Base-by-base conservation (phyloP, 108 stramenopile species). In the Nitzschia sp. region DNA sequence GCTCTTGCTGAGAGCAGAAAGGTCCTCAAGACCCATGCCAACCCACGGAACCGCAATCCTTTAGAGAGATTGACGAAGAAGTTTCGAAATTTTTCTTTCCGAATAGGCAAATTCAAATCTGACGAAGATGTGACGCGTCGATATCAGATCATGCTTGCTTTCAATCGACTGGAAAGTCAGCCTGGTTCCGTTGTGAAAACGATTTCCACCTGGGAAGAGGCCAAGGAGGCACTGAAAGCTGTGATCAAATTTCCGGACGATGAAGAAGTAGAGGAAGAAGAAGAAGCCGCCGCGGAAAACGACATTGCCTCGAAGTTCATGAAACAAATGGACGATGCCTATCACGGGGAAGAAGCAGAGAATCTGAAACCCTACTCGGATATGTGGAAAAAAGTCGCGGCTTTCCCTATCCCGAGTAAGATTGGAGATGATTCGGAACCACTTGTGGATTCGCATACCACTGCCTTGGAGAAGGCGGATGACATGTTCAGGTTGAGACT, bases 341-440 rank as follows among this genome's bases (percentile, higher is more conserved):
- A 62, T 29, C 33, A 46, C 19, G 5, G 6, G 1, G 5, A 64
- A 22, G 31, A 53, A 16, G 22, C 31, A 23, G 63, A 64, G 29
- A 31, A 28, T 22, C 26, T 55, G 58, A 38, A 38, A 1, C 27
- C 63, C 15, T 54, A 41, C 26, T 41, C 22, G 9, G 47, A 66
- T n/a, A 80, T 76, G 56, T 81, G 69, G 60, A 78, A 75, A 41
- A 66, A 66, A 15, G 77, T 85, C 46, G 58, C 63, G 17, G 22
- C 78, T 53, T 74, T 69, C 58, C 55, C 68, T 31, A 59, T 66
- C 53, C 67, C 58, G 15, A 19, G 35, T 23, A 53, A 35, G 38
- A 34, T 58, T 11, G 68, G 68, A 47, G 38, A 45, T 19, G 38
- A 45, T 19, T 28, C 50, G 44, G 35, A 23, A 16, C 25, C 55